A percentile compares a stretch with the other conserved stretches of the same genome.
Conservation (phyloP, 1,284 basidiomycete genomes). For the Ceratobasidium sp. region DNA sequence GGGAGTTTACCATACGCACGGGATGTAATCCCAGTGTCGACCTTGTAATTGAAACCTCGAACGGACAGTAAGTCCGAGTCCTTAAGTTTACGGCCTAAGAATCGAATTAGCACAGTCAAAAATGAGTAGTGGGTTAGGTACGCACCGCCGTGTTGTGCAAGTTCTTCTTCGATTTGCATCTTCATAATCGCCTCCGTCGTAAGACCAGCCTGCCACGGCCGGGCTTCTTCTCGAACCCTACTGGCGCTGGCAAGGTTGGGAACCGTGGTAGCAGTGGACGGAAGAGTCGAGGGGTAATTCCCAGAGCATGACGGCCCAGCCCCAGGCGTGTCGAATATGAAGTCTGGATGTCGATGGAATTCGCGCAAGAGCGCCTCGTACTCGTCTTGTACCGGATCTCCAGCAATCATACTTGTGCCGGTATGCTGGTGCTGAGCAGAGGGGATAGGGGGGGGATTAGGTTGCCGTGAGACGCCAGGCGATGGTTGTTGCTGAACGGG, state of each 20-base stretch:
- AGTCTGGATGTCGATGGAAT: neutral
- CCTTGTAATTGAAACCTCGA: too few relatives aligned
- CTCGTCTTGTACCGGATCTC: constrained; percentile 1
- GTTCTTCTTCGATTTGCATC: neutral
- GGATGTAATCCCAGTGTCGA: constrained; percentile 23
- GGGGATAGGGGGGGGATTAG: neutral
- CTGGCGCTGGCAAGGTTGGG: neutral
- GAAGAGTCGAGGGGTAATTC: neutral
- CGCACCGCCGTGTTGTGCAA: constrained; percentile 9
- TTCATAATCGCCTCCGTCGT: neutral
- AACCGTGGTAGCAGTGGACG: neutral
- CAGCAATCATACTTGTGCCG: neutral
- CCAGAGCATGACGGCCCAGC: constrained; percentile 4
- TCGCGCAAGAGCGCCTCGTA: neutral
- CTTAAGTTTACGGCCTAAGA: too few relatives aligned
- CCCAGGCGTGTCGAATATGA: neutral
- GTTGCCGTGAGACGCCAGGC: neutral
- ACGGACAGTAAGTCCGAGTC: too few relatives aligned
- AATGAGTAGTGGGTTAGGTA: too few relatives aligned
- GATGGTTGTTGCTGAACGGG: neutral
- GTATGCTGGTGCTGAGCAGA: too few relatives aligned
- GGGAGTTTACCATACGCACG: constrained; percentile 11
- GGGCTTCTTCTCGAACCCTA: neutral
- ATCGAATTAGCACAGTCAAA: too few relatives aligned
- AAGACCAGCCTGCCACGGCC: neutral